Base-by-base conservation (phyloP, 306 rosid genomes). In the Biancaea sappan region DNA sequence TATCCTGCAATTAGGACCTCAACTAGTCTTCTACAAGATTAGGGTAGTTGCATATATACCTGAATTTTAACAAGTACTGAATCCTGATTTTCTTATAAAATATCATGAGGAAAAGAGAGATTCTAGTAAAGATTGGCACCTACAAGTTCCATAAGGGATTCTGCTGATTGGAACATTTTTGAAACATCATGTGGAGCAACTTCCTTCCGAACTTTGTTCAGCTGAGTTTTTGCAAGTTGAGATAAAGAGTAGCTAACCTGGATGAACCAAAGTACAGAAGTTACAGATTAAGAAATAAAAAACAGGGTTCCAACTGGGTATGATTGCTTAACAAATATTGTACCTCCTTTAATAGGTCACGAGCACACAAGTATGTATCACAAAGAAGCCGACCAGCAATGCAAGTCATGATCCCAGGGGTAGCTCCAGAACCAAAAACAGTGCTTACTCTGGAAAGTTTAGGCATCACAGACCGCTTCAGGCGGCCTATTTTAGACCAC, bases 401-500 rank as follows among this genome's bases (percentile, higher is more conserved):
- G 84, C 99, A 94, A 76, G 96, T 86, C 95, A 94, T 79, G 71
- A 94, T 85, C 71, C 90, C 98, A 47, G 86, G 96, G 86, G 88
- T 90, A 73, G 95, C 99, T 79, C 99, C 99, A 72, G 88, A 90
- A 35, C 95, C 96, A 81, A 88, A 91, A 75, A 72, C 75, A 75
- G 81, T 81, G 81, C 81, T 77, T 77, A 88, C 88, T 83, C 93
- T 86, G 32, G 87, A 83, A 65, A 92, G 89, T 83, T 82, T 90
- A 50, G 99, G 99, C 99, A 94, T 87, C 44, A 75, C 84, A 72
- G 99, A 84, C 44, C 96, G 91, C 73, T 83, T 92, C 77, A 94
- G 98, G 70, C 97, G 96, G 8, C 99, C 97, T 68, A 88, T 85
- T 87, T 87, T 94, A 69, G 99, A 92, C 99, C 99, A 94, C 90